phyloP scores from a whole-genome alignment of 495 filamentous ascomycete species.

The Elaphomyces granulatus region DNA sequence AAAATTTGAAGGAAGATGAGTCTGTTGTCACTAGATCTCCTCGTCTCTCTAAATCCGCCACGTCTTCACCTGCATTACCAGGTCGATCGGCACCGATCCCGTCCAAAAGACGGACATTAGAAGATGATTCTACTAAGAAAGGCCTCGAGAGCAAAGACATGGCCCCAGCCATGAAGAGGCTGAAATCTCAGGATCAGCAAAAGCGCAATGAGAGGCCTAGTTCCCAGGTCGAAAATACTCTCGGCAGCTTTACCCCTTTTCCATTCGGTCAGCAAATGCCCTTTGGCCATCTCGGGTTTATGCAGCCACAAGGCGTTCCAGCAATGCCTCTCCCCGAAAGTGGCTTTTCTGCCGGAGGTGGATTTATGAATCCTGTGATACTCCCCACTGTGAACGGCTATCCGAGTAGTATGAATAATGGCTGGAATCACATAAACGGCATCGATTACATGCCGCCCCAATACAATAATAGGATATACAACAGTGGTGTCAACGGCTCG shows the following conservation, averaged over 20 bases:
- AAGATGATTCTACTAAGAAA: conserved; percentile 42
- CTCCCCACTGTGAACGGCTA: conserved; percentile 30
- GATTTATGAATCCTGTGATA: conserved; percentile 42
- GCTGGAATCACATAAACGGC: conserved; percentile 36
- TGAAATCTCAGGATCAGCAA: conserved; percentile 17
- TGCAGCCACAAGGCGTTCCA: conserved; percentile 23
- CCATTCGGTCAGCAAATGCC: conserved; percentile 24
- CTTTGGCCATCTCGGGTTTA: conserved; percentile 18
- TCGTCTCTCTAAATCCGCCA: conserved; percentile 7
- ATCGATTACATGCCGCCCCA: conserved; percentile 28
- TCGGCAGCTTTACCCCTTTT: conserved; percentile 6
- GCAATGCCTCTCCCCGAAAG: conserved; percentile 30
- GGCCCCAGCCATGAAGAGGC: conserved; percentile 20
- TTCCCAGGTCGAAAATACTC: conserved; percentile 8
- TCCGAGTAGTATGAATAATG: conserved; percentile 26
- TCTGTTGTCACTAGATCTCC: conserved; percentile 1
- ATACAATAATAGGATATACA: conserved; percentile 38
- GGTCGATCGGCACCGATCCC: conserved; percentile 23
- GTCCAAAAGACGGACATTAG: conserved; percentile 68
- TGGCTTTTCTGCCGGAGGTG: conserved; percentile 28
- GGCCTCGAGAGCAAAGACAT: conserved; percentile 9
- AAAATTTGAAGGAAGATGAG: conserved; percentile 1
- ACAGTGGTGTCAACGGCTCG: conserved; percentile 23
- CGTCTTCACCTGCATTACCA: conserved; percentile 20
- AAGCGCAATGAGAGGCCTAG: conserved; percentile 2